Percentiles rank a stretch among this genome's conserved stretches.
Evolutionary conservation across 2,329 filamentous ascomycete genomes (phyloP).

Genomic region (Pseudocercospora fuligena): DNA sequence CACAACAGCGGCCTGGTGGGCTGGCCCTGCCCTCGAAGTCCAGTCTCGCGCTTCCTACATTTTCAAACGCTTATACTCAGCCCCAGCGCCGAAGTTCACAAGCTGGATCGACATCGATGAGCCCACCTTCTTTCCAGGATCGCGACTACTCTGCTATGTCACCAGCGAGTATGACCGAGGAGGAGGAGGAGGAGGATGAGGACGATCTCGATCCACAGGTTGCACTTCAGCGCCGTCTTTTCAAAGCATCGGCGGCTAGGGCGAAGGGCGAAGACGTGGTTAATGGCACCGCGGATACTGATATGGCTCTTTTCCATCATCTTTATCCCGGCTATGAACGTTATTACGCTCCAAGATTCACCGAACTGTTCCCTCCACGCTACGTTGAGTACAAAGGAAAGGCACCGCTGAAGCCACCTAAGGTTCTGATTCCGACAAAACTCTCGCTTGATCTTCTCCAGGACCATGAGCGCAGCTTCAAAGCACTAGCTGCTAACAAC

Average conservation of each 20-base stretch:
- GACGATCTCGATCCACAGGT: slow-evolving; percentile 32
- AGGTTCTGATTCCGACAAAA: slow-evolving; percentile 83
- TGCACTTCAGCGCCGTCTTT: slow-evolving; percentile 38
- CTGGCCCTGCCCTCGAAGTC: slow-evolving; percentile 40
- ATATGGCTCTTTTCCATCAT: slow-evolving; percentile 75
- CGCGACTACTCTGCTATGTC: slow-evolving; percentile 31
- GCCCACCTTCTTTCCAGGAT: slow-evolving; percentile 32
- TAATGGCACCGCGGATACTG: slow-evolving; percentile 58
- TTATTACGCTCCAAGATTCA: slow-evolving; percentile 76
- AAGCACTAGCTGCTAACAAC: slow-evolving; percentile 62
- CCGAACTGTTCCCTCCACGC: slow-evolving; percentile 80
- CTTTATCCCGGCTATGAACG: slow-evolving; percentile 82
- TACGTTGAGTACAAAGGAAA: slow-evolving; percentile 79
- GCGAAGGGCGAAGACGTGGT: slow-evolving; percentile 34
- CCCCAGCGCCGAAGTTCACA: slow-evolving; percentile 17
- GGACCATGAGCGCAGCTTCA: slow-evolving; percentile 86
- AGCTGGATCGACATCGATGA: slow-evolving; percentile 30
- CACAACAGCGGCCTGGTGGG: slow-evolving; percentile 31
- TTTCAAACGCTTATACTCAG: slow-evolving; percentile 19
- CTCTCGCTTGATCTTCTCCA: slow-evolving; percentile 82
- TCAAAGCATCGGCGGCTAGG: slow-evolving; percentile 34
- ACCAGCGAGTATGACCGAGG: slow-evolving; percentile 29
- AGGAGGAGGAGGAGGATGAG: slow-evolving; percentile 33
- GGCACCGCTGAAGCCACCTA: slow-evolving; percentile 76
- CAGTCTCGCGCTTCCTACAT: slow-evolving; percentile 36